Percentiles rank a stretch among this genome's conserved stretches.
Conservation (phyloP, 331 rosid genomes). For the Malus hybrid region DNA sequence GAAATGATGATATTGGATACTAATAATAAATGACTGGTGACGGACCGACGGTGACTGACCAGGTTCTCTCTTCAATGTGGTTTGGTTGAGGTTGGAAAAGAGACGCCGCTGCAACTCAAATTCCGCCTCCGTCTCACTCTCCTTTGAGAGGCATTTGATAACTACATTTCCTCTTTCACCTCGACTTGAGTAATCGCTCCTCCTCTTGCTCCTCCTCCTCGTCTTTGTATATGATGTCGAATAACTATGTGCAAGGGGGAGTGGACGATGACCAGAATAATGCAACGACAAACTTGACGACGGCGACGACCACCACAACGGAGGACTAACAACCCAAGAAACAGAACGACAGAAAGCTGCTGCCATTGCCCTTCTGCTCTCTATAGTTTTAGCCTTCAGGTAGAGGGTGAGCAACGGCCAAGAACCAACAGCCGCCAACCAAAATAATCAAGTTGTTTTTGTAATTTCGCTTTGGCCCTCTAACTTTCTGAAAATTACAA, state of each 20-base stretch:
- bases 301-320: neutral
- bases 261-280: neutral
- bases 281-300: neutral
- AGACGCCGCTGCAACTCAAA: conserved; percentile 39
- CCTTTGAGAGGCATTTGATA: conserved; percentile 9
- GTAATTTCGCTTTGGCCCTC: no score
- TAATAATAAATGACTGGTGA: neutral
- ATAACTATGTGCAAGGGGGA: neutral
- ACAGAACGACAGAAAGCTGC: neutral
- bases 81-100: conserved; percentile 69
- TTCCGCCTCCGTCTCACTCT: neutral
- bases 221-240: neutral
- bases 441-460: no score
- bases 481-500: no score
- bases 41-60: conserved; percentile 24
- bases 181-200: neutral
- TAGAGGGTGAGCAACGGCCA: neutral
- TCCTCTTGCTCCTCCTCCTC: neutral
- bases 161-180: neutral
- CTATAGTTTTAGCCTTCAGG: neutral
- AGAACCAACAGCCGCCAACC: no score
- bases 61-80: conserved; percentile 65
- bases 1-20: neutral
- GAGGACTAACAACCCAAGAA: neutral
- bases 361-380: neutral